Evolutionary conservation across 257 asterid species (phyloP).

Genomic region (Phtheirospermum japonicum): DNA sequence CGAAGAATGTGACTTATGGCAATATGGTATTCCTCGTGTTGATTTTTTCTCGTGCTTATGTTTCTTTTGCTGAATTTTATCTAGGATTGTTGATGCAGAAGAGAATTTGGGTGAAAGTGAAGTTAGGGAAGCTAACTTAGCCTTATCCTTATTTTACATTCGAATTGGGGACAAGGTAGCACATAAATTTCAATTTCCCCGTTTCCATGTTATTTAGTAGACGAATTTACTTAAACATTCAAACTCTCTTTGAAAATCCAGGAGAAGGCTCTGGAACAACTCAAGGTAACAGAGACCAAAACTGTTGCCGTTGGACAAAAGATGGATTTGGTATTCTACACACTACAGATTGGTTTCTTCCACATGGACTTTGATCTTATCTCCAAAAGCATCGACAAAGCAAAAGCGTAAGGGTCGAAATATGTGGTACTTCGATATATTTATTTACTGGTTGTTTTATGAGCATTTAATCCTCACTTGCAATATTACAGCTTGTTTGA

Average conservation of each 20-base stretch:
- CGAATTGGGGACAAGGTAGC: constrained; percentile 73
- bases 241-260: constrained; percentile 31
- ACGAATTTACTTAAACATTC: constrained; percentile 8
- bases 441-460: constrained; percentile 9
- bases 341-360: constrained; percentile 76
- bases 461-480: constrained; percentile 28
- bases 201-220: neutral
- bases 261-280: constrained; percentile 97
- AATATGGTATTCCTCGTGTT: neutral
- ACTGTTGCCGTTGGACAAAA: constrained; percentile 99
- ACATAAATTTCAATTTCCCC: neutral
- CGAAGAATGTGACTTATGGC: neutral
- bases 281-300: constrained; percentile 83
- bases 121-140: constrained; percentile 95
- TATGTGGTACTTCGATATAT: constrained; percentile 4
- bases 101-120: constrained; percentile 95
- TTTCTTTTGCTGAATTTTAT: constrained; percentile 19
- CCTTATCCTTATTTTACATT: constrained; percentile 73
- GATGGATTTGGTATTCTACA: constrained; percentile 95
- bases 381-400: constrained; percentile 91
- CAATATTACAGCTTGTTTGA: constrained; percentile 73
- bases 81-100: constrained; percentile 91
- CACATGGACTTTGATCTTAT: constrained; percentile 92
- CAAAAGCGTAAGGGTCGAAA: constrained; percentile 59
- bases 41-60: neutral